Conservation (phyloP, 768 basidiomycete species). For the Trametes coccinea region DNA sequence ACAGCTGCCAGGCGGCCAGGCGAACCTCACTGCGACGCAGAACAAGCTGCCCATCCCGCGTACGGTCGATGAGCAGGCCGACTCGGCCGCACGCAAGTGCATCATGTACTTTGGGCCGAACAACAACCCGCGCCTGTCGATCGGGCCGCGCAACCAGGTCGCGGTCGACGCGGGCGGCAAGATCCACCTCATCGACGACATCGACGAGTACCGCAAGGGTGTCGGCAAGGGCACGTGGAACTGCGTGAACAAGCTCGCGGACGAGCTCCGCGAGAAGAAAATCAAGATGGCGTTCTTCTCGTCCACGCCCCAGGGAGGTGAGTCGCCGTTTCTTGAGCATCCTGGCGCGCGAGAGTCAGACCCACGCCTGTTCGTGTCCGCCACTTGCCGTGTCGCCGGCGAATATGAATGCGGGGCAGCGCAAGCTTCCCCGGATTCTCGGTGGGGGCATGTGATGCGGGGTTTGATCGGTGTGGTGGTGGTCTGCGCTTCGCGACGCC, state of each 20-base stretch:
- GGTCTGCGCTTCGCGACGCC: background rate
- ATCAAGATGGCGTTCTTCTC: conserved; percentile 93
- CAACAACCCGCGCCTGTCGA: conserved; percentile 81
- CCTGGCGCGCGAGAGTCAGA: no score
- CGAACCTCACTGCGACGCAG: conserved; percentile 44
- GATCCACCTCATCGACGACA: conserved; percentile 82
- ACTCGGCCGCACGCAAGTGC: conserved; percentile 83
- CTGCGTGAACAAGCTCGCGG: conserved; percentile 76
- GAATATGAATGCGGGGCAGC: conserved; percentile 12
- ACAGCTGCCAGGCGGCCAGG: conserved; percentile 43
- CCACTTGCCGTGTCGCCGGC: background rate
- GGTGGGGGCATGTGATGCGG: conserved; percentile 16
- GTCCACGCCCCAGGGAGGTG: conserved; percentile 92
- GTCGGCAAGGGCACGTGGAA: conserved; percentile 79
- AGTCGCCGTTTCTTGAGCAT: conserved; percentile 25
- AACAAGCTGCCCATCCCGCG: conserved; percentile 71
- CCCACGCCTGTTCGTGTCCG: background rate
- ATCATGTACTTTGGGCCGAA: conserved; percentile 80
- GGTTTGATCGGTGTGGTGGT: conserved; percentile 28
- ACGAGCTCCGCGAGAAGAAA: conserved; percentile 83
- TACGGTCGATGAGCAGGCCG: conserved; percentile 82
- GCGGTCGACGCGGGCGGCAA: conserved; percentile 85
- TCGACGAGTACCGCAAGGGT: conserved; percentile 74
- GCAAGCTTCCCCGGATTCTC: conserved; percentile 7
- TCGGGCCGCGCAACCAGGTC: conserved; percentile 84